Evolutionary conservation across 2,329 filamentous ascomycete species (phyloP).

Genomic region (Fusarium sarcochroum): DNA sequence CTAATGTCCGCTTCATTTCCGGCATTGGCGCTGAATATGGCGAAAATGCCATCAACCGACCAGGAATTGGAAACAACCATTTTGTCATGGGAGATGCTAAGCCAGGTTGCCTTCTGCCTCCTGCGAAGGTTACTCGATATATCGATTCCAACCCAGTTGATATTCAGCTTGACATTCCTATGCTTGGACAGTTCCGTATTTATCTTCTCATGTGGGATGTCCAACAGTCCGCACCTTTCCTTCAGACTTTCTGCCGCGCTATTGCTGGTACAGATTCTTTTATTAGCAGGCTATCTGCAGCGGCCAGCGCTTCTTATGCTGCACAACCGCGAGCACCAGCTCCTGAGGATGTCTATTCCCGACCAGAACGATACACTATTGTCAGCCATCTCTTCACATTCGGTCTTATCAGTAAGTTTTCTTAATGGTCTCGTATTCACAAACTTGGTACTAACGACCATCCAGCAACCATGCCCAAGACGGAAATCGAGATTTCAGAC

Average conservation of each 20-base stretch:
- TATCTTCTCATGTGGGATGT: slow-evolving; percentile 79
- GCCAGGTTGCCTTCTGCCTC: slow-evolving; percentile 71
- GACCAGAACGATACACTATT: slow-evolving; percentile 77
- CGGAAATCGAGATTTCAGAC: slow-evolving; percentile 74
- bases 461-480: slow-evolving; percentile 71
- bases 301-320: slow-evolving; percentile 73
- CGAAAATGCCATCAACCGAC: slow-evolving; percentile 65
- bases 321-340: slow-evolving; percentile 69
- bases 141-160: slow-evolving; percentile 85
- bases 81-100: slow-evolving; percentile 64
- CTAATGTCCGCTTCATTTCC: slow-evolving; percentile 80
- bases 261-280: slow-evolving; percentile 67
- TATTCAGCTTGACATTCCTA: slow-evolving; percentile 82
- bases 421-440: background rate
- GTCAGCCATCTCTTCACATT: slow-evolving; percentile 80
- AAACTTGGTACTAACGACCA: slow-evolving; percentile 27
- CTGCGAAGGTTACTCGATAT: slow-evolving; percentile 79
- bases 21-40: slow-evolving; percentile 76
- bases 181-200: slow-evolving; percentile 82
- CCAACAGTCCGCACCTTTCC: slow-evolving; percentile 67
- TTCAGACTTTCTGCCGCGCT: slow-evolving; percentile 70
- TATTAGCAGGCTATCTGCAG: slow-evolving; percentile 70
- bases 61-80: slow-evolving; percentile 52
- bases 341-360: slow-evolving; percentile 74
- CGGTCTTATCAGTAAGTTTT: slow-evolving; percentile 72